Percentiles rank a stretch among this genome's conserved stretches.
Evolutionary conservation across 2,329 filamentous ascomycete species (phyloP).

Genomic region (Botrytis hyacinthi): DNA sequence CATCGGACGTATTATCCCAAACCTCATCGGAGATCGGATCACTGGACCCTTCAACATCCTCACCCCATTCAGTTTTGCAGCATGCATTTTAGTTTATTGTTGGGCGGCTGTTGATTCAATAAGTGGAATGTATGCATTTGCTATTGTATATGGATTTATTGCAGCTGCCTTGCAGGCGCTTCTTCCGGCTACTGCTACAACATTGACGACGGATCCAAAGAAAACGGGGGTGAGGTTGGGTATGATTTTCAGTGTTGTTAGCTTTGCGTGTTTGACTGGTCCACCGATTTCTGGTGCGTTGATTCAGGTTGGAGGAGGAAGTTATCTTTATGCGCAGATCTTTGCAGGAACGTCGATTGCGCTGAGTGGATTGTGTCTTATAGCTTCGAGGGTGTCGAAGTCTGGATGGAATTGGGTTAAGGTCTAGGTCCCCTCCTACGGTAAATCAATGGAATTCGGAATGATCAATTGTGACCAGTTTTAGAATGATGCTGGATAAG

Average conservation of each 20-base stretch:
- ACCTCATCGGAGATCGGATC: neutral
- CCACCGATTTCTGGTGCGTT: neutral
- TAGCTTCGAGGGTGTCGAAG: neutral
- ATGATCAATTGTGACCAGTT: neutral
- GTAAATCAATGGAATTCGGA: no score
- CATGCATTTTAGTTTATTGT: neutral
- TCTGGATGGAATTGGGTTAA: neutral
- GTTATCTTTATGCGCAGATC: neutral
- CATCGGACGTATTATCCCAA: neutral
- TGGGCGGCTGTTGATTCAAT: neutral
- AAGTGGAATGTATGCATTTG: neutral
- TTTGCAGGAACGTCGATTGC: neutral
- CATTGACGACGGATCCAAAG: neutral
- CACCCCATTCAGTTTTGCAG: neutral
- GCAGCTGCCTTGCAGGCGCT: neutral
- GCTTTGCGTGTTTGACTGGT: neutral
- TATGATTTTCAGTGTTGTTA: neutral
- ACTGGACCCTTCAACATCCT: neutral
- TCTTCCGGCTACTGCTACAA: neutral
- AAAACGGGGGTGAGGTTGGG: neutral
- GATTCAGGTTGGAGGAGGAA: neutral
- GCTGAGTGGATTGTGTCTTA: neutral
- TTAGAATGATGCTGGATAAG: neutral
- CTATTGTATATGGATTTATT: neutral
- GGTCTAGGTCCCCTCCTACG: neutral